Percentiles rank a stretch among this genome's conserved stretches.
These are phyloP conservation scores for Phytophthora uliginosa DNA, from an alignment of 352 stramenopile genomes.

Conservation along the genomic window DNA sequence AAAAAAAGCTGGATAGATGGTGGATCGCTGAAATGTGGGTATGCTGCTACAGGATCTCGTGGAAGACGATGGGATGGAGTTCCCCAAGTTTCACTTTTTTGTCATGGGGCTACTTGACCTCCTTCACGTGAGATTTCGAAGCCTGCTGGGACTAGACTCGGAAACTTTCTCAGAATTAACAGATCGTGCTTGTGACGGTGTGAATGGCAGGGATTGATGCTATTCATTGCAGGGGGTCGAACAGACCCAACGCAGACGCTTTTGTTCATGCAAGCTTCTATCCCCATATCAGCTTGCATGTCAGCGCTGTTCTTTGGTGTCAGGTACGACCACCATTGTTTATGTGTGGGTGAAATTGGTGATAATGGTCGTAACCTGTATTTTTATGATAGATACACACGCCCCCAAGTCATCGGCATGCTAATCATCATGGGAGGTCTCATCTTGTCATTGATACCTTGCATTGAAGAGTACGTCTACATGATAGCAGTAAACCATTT, in stretches of 20 bases:
- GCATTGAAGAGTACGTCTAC: conserved; percentile 80
- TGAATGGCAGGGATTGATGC: conserved; percentile 69
- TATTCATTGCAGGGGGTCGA: conserved; percentile 86
- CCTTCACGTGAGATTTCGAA: conserved; percentile 62
- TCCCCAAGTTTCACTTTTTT: conserved; percentile 91
- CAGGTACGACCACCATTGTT: conserved; percentile 32
- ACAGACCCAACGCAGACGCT: conserved; percentile 89
- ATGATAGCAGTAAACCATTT: background rate
- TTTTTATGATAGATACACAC: conserved; percentile 65
- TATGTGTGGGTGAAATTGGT: background rate
- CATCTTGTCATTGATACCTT: conserved; percentile 80
- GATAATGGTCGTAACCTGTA: background rate
- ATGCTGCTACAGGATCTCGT: conserved; percentile 72
- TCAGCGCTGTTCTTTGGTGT: conserved; percentile 67
- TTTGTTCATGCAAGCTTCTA: conserved; percentile 87
- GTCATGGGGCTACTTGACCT: conserved; percentile 89
- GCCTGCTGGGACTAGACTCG: background rate
- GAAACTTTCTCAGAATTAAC: background rate
- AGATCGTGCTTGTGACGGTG: background rate
- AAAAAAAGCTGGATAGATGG: background rate
- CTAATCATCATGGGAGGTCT: conserved; percentile 73
- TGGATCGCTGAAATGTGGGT: conserved; percentile 4
- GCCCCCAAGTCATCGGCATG: conserved; percentile 78
- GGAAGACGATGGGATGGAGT: conserved; percentile 87
- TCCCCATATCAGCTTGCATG: conserved; percentile 76